phyloP scores from a whole-genome alignment of 2,329 filamentous ascomycete species.

The Tympanopsis confertula region DNA sequence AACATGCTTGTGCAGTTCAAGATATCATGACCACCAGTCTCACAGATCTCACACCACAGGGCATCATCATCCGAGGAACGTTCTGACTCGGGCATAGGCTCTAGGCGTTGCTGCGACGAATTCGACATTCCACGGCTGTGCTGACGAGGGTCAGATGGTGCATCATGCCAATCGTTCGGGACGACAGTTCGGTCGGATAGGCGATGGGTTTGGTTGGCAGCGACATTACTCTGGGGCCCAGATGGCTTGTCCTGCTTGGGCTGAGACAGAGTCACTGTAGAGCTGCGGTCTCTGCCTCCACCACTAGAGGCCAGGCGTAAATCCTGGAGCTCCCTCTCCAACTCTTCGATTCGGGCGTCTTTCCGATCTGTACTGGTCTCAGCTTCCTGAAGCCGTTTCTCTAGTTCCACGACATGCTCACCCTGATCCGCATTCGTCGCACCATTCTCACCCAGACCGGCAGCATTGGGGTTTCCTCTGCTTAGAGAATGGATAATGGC shows the following conservation, averaged over 20 bases:
- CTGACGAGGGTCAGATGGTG: neutral
- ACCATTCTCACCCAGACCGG: neutral
- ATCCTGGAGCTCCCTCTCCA: neutral
- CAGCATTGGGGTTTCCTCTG: conserved; percentile 21
- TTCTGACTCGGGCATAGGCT: neutral
- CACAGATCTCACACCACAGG: conserved; percentile 50
- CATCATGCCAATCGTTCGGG: neutral
- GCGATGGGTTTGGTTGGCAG: neutral
- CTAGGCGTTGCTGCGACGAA: neutral
- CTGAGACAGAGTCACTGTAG: neutral
- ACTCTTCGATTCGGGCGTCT: neutral
- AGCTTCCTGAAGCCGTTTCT: neutral
- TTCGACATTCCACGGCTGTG: neutral
- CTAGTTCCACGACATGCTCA: neutral
- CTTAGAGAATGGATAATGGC: conserved; percentile 59
- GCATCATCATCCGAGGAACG: neutral
- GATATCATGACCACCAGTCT: conserved; percentile 84
- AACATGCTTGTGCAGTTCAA: conserved; percentile 90
- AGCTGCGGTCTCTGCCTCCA: neutral
- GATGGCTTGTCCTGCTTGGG: neutral
- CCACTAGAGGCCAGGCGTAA: neutral
- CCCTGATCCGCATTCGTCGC: neutral
- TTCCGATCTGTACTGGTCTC: neutral
- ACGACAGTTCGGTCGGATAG: conserved; percentile 1
- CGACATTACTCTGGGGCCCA: neutral